A percentile compares a stretch with the other conserved stretches of the same genome.
phyloP scores from a whole-genome alignment of 164 flowering plant genomes.

The Macadamia integrifolia region DNA sequence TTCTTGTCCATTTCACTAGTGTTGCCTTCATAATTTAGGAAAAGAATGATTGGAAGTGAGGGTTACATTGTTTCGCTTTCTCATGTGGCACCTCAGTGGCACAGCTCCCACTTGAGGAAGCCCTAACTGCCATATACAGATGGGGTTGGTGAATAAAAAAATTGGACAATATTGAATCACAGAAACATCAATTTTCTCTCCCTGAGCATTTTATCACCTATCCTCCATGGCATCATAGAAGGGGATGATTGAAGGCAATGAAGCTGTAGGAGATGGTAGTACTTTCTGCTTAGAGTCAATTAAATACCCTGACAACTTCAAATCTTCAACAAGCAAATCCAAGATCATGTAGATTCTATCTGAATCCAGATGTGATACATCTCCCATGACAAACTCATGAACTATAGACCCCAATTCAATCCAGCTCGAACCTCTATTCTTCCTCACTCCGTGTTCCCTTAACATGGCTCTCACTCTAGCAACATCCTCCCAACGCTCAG shows the following conservation, averaged over 20 bases:
- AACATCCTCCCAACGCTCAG: constrained; percentile 29
- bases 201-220: background rate
- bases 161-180: background rate
- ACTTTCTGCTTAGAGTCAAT: constrained; percentile 9
- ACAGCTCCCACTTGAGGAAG: background rate
- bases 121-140: background rate
- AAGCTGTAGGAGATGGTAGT: background rate
- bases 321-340: constrained; percentile 26
- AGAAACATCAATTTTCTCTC: background rate
- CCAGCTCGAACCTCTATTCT: constrained; percentile 41
- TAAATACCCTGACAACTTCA: constrained; percentile 18
- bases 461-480: constrained; percentile 37
- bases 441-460: constrained; percentile 26
- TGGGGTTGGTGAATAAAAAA: background rate
- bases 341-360: constrained; percentile 21
- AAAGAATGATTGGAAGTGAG: background rate
- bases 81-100: background rate
- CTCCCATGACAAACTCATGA: constrained; percentile 45
- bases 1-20: background rate
- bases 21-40: background rate
- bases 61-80: background rate
- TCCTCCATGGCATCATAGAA: constrained; percentile 8
- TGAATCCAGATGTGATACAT: constrained; percentile 23
- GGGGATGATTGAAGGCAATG: constrained; percentile 2
- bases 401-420: constrained; percentile 30